These are phyloP conservation scores for Cryphonectria naterciae DNA, from an alignment of 2,329 filamentous ascomycete genomes.

Conservation along the genomic window DNA sequence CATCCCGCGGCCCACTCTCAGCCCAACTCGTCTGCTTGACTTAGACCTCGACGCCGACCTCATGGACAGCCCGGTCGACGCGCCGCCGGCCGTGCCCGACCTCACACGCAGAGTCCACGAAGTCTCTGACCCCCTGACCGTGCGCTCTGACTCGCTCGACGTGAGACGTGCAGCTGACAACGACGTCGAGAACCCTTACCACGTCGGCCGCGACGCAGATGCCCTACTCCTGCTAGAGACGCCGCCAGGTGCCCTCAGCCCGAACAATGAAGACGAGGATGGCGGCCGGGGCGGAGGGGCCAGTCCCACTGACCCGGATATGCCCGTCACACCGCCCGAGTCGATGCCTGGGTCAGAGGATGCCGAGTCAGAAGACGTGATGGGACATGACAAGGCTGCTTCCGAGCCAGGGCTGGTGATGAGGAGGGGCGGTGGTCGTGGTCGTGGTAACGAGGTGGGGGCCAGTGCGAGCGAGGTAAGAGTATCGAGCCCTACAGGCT, in stretches of 20 bases:
- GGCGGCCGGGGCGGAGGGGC: constrained; percentile 17
- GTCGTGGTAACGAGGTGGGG: neutral
- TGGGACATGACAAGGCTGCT: neutral
- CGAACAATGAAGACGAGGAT: constrained; percentile 16
- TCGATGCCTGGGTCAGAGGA: constrained; percentile 1
- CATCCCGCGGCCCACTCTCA: constrained; percentile 28
- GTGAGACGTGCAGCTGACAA: neutral
- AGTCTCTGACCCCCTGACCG: constrained; percentile 8
- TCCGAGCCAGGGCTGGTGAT: neutral
- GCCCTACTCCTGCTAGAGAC: constrained; percentile 23
- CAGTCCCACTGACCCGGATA: constrained; percentile 19
- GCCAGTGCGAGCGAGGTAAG: neutral
- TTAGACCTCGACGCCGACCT: constrained; percentile 33
- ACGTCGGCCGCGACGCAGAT: constrained; percentile 22
- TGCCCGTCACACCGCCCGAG: constrained; percentile 20
- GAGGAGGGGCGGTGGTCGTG: neutral
- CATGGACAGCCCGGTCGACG: constrained; percentile 27
- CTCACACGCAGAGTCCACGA: constrained; percentile 22
- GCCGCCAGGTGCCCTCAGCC: constrained; percentile 20
- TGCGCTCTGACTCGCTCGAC: constrained; percentile 20
- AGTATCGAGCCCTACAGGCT: neutral
- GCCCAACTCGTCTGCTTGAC: constrained; percentile 30
- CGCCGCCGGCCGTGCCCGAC: constrained; percentile 9
- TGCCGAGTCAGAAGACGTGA: neutral
- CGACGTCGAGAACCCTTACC: constrained; percentile 20